phyloP scores from a whole-genome alignment of 768 basidiomycete species.

The Suillus alpinus region DNA sequence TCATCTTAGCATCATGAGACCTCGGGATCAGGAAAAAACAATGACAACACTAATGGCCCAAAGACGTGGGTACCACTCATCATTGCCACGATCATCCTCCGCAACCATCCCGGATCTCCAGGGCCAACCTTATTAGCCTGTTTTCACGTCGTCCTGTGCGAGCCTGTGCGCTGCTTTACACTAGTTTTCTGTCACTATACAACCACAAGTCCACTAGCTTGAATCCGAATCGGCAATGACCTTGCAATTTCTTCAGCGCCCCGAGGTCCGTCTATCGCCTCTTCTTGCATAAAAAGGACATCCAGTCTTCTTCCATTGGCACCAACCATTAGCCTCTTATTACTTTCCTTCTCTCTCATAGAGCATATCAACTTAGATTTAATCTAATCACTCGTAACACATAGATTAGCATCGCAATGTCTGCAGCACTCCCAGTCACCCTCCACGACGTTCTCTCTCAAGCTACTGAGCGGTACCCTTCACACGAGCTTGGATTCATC shows the following conservation, averaged over 20 bases:
- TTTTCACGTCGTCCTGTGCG: neutral
- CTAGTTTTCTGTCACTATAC: neutral
- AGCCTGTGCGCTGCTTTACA: neutral
- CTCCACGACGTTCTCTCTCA: conserved; percentile 7
- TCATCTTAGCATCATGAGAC: too few species aligned
- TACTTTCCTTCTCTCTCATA: neutral
- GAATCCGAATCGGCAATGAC: neutral
- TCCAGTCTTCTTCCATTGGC: neutral
- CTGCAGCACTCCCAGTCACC: conserved; percentile 1
- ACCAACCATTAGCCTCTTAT: neutral
- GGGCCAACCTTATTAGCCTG: neutral
- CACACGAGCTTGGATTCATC: conserved; percentile 8
- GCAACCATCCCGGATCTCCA: neutral
- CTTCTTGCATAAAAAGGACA: neutral
- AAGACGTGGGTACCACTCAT: neutral
- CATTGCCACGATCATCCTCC: neutral
- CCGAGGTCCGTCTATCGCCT: neutral
- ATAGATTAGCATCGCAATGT: neutral
- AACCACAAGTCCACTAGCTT: neutral
- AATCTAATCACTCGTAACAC: neutral
- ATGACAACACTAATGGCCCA: neutral
- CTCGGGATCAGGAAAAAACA: neutral
- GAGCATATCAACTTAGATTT: neutral
- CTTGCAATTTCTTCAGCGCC: neutral
- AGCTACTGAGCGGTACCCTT: conserved; percentile 6